Conservation (phyloP, 2,329 filamentous ascomycete genomes). For the Juglanconis oblonga region DNA sequence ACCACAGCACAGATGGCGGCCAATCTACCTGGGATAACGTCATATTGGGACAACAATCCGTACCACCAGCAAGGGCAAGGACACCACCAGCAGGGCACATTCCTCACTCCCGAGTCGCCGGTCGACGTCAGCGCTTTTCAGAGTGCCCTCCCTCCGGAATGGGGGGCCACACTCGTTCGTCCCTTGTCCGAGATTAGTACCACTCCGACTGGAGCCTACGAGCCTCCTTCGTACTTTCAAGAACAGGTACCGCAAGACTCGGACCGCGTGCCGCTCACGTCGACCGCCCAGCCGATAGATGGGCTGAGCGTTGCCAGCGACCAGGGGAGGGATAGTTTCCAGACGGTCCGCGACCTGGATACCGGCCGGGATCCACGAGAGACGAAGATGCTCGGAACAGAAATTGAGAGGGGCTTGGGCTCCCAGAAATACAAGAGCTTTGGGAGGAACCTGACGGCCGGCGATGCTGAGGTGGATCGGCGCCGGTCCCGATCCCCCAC, state of each 20-base stretch:
- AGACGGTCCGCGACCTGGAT: slow-evolving; percentile 53
- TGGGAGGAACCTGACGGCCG: slow-evolving; percentile 53
- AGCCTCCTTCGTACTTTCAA: slow-evolving; percentile 20
- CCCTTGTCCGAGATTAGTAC: slow-evolving; percentile 24
- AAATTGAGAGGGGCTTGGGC: slow-evolving; percentile 56
- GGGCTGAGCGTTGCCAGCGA: slow-evolving; percentile 38
- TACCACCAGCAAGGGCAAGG: slow-evolving; percentile 31
- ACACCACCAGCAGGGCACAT: slow-evolving; percentile 27
- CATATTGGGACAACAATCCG: slow-evolving; percentile 50
- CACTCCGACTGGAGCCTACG: slow-evolving; percentile 19
- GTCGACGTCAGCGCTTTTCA: slow-evolving; percentile 53
- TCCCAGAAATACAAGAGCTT: slow-evolving; percentile 53
- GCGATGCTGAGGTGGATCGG: slow-evolving; percentile 32
- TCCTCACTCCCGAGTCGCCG: slow-evolving; percentile 42
- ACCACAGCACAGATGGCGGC: slow-evolving; percentile 30
- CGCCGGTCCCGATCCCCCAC: slow-evolving; percentile 62
- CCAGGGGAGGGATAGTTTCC: slow-evolving; percentile 53
- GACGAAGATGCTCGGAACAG: slow-evolving; percentile 52
- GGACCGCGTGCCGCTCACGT: slow-evolving; percentile 56
- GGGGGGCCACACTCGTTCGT: slow-evolving; percentile 19
- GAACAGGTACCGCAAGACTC: slow-evolving; percentile 47
- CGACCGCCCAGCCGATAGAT: slow-evolving; percentile 54
- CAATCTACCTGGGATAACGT: slow-evolving; percentile 43
- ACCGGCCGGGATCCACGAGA: slow-evolving; percentile 53
- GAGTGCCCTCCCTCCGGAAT: slow-evolving; percentile 52